A percentile compares a stretch with the other conserved stretches of the same genome.
Conservation (phyloP, 306 rosid species). For the Lathyrus aphaca region DNA sequence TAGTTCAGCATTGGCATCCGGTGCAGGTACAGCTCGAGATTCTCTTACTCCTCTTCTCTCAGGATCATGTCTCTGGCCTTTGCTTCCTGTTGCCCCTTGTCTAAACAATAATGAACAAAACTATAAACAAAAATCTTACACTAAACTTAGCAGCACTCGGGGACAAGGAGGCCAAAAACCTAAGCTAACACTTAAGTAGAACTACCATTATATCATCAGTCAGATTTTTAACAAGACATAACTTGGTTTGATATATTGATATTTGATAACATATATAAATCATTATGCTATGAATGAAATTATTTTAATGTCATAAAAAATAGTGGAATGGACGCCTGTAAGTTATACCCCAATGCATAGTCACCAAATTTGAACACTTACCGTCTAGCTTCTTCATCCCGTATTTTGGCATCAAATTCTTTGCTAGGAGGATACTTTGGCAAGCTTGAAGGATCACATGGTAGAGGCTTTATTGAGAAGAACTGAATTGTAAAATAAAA, state of each 20-base stretch:
- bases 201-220: conserved; percentile 6
- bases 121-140: conserved; percentile 18
- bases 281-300: no score
- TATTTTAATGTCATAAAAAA: no score
- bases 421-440: conserved; percentile 99
- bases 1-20: conserved; percentile 98
- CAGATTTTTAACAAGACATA: conserved; percentile 12
- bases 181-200: not conserved
- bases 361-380: conserved; percentile 33
- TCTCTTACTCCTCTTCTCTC: conserved; percentile 82
- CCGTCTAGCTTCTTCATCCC: conserved; percentile 99
- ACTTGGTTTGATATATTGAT: conserved; percentile 8
- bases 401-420: conserved; percentile 94
- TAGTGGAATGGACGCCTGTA: no score
- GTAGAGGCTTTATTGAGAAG: conserved; percentile 85
- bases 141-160: conserved; percentile 21
- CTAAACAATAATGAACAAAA: conserved; percentile 49
- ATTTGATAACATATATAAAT: not conserved
- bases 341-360: no score
- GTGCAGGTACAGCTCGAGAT: conserved; percentile 94
- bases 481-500: conserved; percentile 54
- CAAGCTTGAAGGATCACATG: conserved; percentile 94
- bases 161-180: not conserved
- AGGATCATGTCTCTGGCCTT: conserved; percentile 74
- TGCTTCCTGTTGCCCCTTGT: conserved; percentile 87